These are phyloP conservation scores for Cichorium intybus DNA, from an alignment of 140 eudicot species.

Conservation along the genomic window DNA sequence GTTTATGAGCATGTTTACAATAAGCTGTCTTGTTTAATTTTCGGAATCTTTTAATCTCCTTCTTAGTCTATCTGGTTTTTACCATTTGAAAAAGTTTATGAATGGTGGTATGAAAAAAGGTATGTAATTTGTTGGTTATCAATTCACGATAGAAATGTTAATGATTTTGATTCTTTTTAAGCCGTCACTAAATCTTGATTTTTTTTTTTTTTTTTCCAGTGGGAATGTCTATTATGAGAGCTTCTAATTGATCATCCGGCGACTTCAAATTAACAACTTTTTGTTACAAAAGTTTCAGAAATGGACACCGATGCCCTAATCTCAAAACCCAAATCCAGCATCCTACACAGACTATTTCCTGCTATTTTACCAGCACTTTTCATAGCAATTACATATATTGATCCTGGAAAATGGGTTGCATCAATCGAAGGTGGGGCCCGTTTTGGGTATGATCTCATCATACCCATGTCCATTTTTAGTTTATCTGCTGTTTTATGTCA, in stretches of 20 bases:
- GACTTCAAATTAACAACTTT: constrained; percentile 6
- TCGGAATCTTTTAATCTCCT: not conserved
- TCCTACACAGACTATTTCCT: constrained; percentile 42
- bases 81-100: not conserved
- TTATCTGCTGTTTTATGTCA: constrained; percentile 75
- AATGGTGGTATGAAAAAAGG: not conserved
- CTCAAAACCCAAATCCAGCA: constrained; percentile 30
- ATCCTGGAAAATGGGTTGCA: constrained; percentile 96
- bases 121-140: not conserved
- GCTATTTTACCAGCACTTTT: constrained; percentile 64
- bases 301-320: constrained; percentile 53
- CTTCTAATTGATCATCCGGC: constrained; percentile 28
- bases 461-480: constrained; percentile 53
- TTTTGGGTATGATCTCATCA: constrained; percentile 57
- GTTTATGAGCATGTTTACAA: not conserved
- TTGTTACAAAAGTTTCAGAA: constrained; percentile 14
- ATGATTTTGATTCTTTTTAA: constrained; percentile 12
- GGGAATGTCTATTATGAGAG: not conserved
- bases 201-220: constrained; percentile 1
- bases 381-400: constrained; percentile 69
- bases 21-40: not conserved
- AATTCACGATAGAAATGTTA: constrained; percentile 1
- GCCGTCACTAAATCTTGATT: constrained; percentile 13
- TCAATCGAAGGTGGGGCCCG: constrained; percentile 84
- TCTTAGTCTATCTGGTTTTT: not conserved